phyloP scores from a whole-genome alignment of 352 stramenopile genomes.

The Phytophthora gonapodyides region DNA sequence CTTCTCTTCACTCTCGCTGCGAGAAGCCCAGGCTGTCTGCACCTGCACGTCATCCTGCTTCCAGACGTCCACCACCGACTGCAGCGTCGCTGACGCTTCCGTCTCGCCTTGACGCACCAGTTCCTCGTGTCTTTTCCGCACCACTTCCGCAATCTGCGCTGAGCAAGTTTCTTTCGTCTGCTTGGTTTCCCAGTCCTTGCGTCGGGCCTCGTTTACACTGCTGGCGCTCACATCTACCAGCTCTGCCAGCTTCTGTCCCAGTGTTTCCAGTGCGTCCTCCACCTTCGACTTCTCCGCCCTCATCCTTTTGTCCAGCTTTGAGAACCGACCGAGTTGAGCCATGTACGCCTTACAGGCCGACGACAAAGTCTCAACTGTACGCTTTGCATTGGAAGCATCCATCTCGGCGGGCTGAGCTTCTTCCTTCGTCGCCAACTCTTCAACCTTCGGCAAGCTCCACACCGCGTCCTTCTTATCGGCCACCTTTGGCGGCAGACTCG shows the following conservation, averaged over 20 bases:
- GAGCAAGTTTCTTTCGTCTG: constrained; percentile 36
- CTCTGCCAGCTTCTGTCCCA: constrained; percentile 30
- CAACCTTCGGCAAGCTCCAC: constrained; percentile 21
- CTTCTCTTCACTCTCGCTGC: constrained; percentile 28
- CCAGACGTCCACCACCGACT: constrained; percentile 41
- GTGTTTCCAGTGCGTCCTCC: constrained; percentile 24
- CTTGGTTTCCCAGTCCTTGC: constrained; percentile 28
- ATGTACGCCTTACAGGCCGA: constrained; percentile 46
- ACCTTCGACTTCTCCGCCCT: constrained; percentile 24
- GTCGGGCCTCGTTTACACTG: constrained; percentile 35
- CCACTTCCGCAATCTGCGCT: constrained; percentile 38
- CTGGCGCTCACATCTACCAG: constrained; percentile 21
- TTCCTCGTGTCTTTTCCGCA: constrained; percentile 37
- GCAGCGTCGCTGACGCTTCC: constrained; percentile 37
- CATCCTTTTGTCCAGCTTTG: constrained; percentile 13
- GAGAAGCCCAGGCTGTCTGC: constrained; percentile 32
- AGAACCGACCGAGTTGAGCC: constrained; percentile 42
- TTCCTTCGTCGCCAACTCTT: constrained; percentile 19
- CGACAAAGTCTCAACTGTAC: constrained; percentile 49
- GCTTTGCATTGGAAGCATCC: constrained; percentile 39
- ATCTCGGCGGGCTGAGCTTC: constrained; percentile 22
- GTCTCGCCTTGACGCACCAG: constrained; percentile 36
- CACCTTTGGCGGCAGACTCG: constrained; percentile 29
- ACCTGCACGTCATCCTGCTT: constrained; percentile 42
- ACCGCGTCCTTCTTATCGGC: constrained; percentile 25